Evolutionary conservation across 495 filamentous ascomycete genomes (phyloP), one percentile per base, ranked within the genome.

Genomic region (Aspergillus sparsus): DNA sequence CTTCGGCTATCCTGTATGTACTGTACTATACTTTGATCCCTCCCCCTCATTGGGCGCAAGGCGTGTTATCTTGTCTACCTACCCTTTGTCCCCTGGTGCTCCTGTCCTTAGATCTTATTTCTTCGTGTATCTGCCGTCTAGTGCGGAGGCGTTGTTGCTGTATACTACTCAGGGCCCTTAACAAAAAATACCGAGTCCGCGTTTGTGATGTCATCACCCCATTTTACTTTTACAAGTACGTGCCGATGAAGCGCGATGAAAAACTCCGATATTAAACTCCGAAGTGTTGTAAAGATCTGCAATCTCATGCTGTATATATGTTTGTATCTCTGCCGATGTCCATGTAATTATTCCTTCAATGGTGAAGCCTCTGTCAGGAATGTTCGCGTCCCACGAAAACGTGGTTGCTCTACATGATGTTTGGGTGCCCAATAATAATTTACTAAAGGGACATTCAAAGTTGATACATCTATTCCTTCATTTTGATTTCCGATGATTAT

Each of bases 21-120:
- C 60, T 71, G 66, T 71, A 71, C 55, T 66, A 66, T 66, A 67
- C 53, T 60, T 49, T 33, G 42, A 31, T 42, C 13, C 57, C 45
- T 55, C 55, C 52, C 47, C 36, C 69, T 70, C 46, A 79, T 67
- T 35, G 55, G 50, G 45, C 49, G 34, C 53, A 49, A 18, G 50
- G 15, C 39, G 7, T 55, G 16, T 53, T 16, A 35, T 39, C 37
- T 53, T 36, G 39, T 33, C 33, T 49, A 44, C 21, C 49, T 36
- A 39, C 8, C 49, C n/a, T 12, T 47, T 54, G 6, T 10, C 21
- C 34, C 31, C 39, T 27, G n/a, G 50, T 36, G 34, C 18, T 39
- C 31, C 16, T 52, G 45, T 37, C 46, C 42, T 32, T 52, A 46
- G 44, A 49, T 44, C 33, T 12, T 37, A 44, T 21, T 51, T 47